Base-by-base conservation (phyloP, 139 green algal genomes). In the Cymbomonas tetramitiformis region DNA sequence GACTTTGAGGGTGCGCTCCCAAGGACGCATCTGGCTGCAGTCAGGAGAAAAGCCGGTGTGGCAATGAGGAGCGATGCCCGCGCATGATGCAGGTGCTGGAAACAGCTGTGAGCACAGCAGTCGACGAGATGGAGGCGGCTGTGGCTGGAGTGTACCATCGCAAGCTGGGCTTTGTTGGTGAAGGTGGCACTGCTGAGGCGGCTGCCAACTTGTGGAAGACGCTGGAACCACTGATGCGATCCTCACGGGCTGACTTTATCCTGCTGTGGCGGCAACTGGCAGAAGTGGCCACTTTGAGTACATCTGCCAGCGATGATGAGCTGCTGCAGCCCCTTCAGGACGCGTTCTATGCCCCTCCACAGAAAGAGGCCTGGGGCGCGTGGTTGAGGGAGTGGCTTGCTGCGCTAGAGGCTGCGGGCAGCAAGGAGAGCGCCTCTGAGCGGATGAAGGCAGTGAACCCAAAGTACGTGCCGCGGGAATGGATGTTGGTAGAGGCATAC, bases 401-500 rank as follows among this genome's bases (percentile, higher is more conserved):
- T 3, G 60, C 49, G 49, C 8, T 67, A 5, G 21, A 21, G 34
- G 48, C 47, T 47, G 29, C 46, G n/a, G 49, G 29, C 36, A 26
- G 12, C 9, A 2, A 39, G 9, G 46, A 25, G 12, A 33, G 38
- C 18, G 25, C 21, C 8, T 43, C 29, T 21, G 46, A 41, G 52
- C 12, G 30, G 9, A 61, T 67, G 65, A 21, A 29, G 2, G 4
- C 1, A 2, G 51, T 24, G 25, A 73, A 73, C 41, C 65, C 65
- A 2, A 64, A 59, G 49, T 73, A 68, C 52, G 49, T 73, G 23
- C 58, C 43, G 24, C 40, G 58, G 19, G 52, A 73, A 26, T 58
- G 56, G 47, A 56, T 68, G 52, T 46, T 62, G 32, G 48, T 63
- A 29, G 44, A 67, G 32, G 65, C 65, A 31, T 67, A 67, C 41